Percentiles rank a stretch among this genome's conserved stretches.
These are phyloP conservation scores for Kwoniella bestiolae DNA, from an alignment of 768 basidiomycete species.

Conservation along the genomic window DNA sequence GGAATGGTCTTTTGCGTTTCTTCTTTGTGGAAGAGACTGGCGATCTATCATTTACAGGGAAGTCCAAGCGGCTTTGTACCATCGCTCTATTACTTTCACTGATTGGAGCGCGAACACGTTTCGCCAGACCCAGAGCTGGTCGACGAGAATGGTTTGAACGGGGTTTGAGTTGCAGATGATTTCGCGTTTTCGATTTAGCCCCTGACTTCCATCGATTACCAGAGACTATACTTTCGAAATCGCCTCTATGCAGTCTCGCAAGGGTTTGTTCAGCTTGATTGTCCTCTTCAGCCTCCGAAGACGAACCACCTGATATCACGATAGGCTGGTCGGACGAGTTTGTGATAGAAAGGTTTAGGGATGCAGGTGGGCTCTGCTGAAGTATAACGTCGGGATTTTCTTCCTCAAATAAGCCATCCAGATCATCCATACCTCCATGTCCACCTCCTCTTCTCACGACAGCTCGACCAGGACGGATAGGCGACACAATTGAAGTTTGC, in stretches of 20 bases:
- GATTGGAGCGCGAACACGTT: slow-evolving; percentile 15
- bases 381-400: slow-evolving; percentile 15
- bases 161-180: background rate
- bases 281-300: slow-evolving; percentile 43
- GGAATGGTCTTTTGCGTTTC: slow-evolving; percentile 17
- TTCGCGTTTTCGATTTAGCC: background rate
- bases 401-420: slow-evolving; percentile 27
- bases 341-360: background rate
- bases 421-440: slow-evolving; percentile 28
- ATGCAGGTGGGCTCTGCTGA: background rate
- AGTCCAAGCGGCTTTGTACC: slow-evolving; percentile 37
- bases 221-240: slow-evolving; percentile 45
- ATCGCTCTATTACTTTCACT: slow-evolving; percentile 10
- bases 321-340: slow-evolving; percentile 27
- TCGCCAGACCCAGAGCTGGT: slow-evolving; percentile 28
- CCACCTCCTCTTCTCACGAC: slow-evolving; percentile 53
- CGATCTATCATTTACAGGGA: slow-evolving; percentile 25
- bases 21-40: slow-evolving; percentile 2
- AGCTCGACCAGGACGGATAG: slow-evolving; percentile 60
- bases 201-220: slow-evolving; percentile 13
- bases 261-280: slow-evolving; percentile 35
- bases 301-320: slow-evolving; percentile 25
- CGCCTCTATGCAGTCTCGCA: slow-evolving; percentile 44
- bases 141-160: slow-evolving; percentile 13
- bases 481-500: slow-evolving; percentile 53